phyloP scores from a whole-genome alignment of 352 stramenopile species.

The Phytophthora niederhauseri region DNA sequence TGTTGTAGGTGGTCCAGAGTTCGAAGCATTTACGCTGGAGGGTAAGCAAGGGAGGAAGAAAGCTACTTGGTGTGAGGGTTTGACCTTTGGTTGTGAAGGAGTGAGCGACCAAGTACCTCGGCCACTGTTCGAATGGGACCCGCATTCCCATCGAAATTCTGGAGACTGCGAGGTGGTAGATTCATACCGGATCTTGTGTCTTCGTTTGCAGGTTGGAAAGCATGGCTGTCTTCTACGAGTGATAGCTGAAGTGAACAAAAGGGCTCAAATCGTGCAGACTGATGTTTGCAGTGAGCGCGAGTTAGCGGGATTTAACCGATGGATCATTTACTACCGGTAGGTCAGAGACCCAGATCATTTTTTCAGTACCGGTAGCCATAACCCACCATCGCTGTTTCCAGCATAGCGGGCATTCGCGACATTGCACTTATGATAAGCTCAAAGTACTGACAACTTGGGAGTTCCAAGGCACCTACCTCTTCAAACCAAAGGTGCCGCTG shows the following conservation, averaged over 20 bases:
- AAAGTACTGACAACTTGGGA: too few species aligned
- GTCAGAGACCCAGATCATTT: slow-evolving; percentile 93
- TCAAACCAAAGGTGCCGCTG: not conserved
- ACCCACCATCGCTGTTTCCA: slow-evolving; percentile 92
- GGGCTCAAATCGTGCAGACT: slow-evolving; percentile 82
- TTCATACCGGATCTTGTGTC: slow-evolving; percentile 40
- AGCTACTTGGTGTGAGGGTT: too few species aligned
- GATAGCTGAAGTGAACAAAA: slow-evolving; percentile 83
- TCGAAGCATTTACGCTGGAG: too few species aligned
- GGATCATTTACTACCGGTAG: slow-evolving; percentile 88
- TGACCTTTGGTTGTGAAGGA: too few species aligned
- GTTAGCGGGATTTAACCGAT: slow-evolving; percentile 93
- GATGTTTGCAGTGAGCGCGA: slow-evolving; percentile 91
- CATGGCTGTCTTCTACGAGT: slow-evolving; percentile 25
- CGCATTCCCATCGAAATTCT: not conserved
- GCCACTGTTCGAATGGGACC: slow-evolving; percentile 3
- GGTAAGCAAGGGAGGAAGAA: too few species aligned
- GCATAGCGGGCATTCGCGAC: slow-evolving; percentile 25
- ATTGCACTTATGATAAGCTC: too few species aligned
- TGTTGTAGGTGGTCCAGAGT: too few species aligned
- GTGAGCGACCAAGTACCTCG: not conserved
- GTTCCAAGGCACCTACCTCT: too few species aligned
- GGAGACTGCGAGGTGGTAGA: slow-evolving; percentile 36
- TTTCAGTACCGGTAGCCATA: slow-evolving; percentile 96
- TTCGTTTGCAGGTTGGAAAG: not conserved